Evolutionary conservation across 768 basidiomycete species (phyloP), one percentile per base, ranked within the genome.

Genomic region (Pulveroboletus sp.): DNA sequence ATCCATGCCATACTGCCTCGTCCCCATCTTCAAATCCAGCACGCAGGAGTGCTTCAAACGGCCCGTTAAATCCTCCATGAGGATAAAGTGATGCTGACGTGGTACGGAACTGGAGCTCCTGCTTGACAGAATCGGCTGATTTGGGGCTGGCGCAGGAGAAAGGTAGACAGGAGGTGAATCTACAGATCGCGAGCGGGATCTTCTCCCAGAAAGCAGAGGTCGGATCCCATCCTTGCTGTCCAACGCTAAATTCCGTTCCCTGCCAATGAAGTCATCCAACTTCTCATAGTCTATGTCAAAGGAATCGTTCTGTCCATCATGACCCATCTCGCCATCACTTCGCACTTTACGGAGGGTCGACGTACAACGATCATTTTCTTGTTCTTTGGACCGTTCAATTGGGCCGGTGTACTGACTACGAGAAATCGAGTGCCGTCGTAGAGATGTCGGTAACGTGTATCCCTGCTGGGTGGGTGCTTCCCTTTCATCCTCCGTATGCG

Each of bases 1-100:
- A 58, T 97, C 92, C 73, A 95, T 89, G 17, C 97, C 97, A 69
- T 98, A 97, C 71, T 99, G 97, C 29, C 97, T 77, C 25, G 94
- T 97, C n/a, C 97, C 97, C 97, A 98, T 98, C 75, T 99, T 99
- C 59, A 99, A 74, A 69, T 99, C 97, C 61, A 98, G 81, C 35
- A 99, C 95, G 62, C 97, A 99, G 9, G 97, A 90, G 42, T 79
- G 81, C 69, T 89, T 94, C 62, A 97, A 69, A 29, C 88, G 75
- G 21, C 97, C 97, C 3, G 97, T 99, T 40, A 99, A 74, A 63
- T 99, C 97, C 69, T 99, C 97, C 94, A 99, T 97, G 58, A 98
- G 79, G 59, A 99, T 97, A 64, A 98, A 99, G 65, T 97, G 89
- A 63, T 97, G 94, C 68, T 97, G 94, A 12, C 95, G 83, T 7